phyloP scores from a whole-genome alignment of 208 protist genomes.

The Crithidia mellificae region DNA sequence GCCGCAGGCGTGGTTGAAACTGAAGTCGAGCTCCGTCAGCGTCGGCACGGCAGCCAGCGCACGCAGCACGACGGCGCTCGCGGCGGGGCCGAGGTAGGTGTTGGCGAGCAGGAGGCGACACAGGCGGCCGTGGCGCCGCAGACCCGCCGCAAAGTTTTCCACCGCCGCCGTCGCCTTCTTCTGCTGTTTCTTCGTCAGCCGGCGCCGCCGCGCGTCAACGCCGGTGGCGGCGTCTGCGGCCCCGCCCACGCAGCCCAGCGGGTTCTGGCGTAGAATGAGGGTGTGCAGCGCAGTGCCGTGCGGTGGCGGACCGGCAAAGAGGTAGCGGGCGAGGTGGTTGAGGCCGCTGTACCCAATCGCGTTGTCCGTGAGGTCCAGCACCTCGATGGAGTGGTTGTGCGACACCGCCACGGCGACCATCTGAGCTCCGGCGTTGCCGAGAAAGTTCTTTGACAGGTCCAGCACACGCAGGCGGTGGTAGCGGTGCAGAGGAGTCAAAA shows the following conservation, averaged over 20 bases:
- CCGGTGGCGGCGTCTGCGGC: conserved; percentile 18
- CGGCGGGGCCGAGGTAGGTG: conserved; percentile 74
- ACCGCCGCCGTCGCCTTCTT: conserved; percentile 22
- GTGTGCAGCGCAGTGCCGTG: conserved; percentile 46
- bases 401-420: conserved; percentile 81
- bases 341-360: conserved; percentile 72
- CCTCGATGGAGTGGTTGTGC: conserved; percentile 66
- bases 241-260: conserved; percentile 27
- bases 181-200: conserved; percentile 30
- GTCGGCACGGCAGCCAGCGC: conserved; percentile 42
- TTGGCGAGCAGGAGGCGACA: conserved; percentile 62
- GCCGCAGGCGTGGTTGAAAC: conserved; percentile 76
- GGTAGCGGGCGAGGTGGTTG: conserved; percentile 63
- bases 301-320: conserved; percentile 38
- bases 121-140: conserved; percentile 52
- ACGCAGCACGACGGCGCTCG: conserved; percentile 56
- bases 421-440: conserved; percentile 63
- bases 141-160: conserved; percentile 50
- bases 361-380: conserved; percentile 84
- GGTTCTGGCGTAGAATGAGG: conserved; percentile 39
- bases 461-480: conserved; percentile 77
- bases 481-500: conserved; percentile 68
- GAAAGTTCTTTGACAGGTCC: conserved; percentile 75
- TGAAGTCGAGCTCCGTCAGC: conserved; percentile 79
- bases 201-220: conserved; percentile 18